These are phyloP conservation scores for Raphanus hybrid DNA, from an alignment of 441 rosid genomes.

Conservation along the genomic window DNA sequence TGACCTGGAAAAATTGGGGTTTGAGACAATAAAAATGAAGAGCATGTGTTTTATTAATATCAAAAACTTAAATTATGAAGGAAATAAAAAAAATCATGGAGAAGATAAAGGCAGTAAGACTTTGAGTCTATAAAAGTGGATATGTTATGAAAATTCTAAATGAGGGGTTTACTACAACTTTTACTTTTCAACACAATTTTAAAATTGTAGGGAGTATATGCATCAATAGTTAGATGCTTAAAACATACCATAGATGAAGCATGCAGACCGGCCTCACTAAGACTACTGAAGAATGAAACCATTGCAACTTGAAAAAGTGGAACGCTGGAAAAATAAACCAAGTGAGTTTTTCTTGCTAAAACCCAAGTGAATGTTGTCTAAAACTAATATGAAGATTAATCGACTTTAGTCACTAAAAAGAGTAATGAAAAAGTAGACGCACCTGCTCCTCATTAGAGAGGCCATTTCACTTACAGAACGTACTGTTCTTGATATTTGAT, in stretches of 20 bases:
- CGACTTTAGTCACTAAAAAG: not conserved
- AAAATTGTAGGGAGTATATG: not conserved
- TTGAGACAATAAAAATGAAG: not conserved
- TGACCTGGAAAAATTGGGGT: not conserved
- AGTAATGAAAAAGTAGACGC: not conserved
- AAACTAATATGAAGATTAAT: not conserved
- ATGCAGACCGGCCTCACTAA: conserved; percentile 78
- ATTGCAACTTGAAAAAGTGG: conserved; percentile 75
- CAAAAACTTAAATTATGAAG: not conserved
- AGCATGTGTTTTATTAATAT: not conserved
- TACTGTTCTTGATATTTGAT: conserved; percentile 49
- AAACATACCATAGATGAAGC: conserved; percentile 67
- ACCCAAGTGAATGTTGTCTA: not conserved
- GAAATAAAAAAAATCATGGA: not conserved
- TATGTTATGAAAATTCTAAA: not conserved
- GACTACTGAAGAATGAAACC: conserved; percentile 74
- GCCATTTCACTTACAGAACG: conserved; percentile 63
- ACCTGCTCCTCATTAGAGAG: conserved; percentile 73
- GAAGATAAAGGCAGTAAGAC: not conserved
- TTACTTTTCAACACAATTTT: not conserved
- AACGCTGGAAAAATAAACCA: conserved; percentile 47
- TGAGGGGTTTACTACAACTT: not conserved
- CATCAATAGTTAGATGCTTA: not conserved
- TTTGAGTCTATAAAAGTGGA: not conserved
- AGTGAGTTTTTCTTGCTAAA: not conserved